A percentile compares a stretch with the other conserved stretches of the same genome.
phyloP scores from a whole-genome alignment of 2,329 filamentous ascomycete species.

The Immersiporthe knoxdaviesiana region DNA sequence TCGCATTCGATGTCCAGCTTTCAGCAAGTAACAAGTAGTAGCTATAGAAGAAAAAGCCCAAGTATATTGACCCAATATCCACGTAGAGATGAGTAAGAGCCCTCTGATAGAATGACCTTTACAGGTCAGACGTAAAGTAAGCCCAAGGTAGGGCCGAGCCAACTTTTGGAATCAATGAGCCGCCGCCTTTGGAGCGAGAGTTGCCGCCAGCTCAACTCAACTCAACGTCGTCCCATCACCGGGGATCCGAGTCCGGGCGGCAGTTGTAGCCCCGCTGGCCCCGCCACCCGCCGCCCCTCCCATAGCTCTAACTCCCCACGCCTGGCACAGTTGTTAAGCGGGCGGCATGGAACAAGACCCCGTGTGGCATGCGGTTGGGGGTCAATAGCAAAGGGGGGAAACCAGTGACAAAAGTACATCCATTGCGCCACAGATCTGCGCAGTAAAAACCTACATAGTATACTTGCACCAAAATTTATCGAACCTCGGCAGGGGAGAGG shows the following conservation, averaged over 20 bases:
- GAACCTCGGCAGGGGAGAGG: neutral
- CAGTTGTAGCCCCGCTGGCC: neutral
- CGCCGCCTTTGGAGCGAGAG: neutral
- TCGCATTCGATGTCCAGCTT: too few relatives aligned
- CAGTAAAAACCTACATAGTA: too few relatives aligned
- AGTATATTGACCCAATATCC: too few relatives aligned
- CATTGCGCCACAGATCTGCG: neutral
- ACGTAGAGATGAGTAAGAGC: too few relatives aligned
- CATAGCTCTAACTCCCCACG: neutral
- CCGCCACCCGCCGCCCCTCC: neutral
- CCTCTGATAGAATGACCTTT: too few relatives aligned
- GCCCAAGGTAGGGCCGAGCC: too few relatives aligned
- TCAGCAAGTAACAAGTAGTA: too few relatives aligned
- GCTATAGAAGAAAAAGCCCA: too few relatives aligned
- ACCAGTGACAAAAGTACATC: neutral
- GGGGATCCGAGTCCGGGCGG: neutral
- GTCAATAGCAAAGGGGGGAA: neutral
- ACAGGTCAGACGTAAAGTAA: too few relatives aligned
- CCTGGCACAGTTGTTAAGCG: neutral
- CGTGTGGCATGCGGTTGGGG: neutral
- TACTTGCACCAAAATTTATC: neutral
- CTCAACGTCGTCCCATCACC: neutral
- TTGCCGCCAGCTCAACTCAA: neutral
- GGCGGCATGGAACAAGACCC: neutral
- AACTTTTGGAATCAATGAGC: neutral